These are phyloP conservation scores for Clarkia xantiana DNA, from an alignment of 345 rosid species.

Conservation along the genomic window DNA sequence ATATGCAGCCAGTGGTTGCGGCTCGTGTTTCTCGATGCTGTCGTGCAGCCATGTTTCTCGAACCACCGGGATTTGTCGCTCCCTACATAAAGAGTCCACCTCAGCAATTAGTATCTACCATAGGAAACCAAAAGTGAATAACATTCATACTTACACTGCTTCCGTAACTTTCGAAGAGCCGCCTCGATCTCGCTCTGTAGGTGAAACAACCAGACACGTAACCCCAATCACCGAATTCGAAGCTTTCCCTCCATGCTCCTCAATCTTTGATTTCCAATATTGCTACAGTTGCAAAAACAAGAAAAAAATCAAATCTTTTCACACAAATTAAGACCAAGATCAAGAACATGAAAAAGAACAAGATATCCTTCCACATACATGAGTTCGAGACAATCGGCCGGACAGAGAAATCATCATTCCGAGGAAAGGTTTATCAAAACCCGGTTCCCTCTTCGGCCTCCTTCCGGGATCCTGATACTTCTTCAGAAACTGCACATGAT, in stretches of 20 bases:
- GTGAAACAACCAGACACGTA: constrained; percentile 47
- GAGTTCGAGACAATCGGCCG: constrained; percentile 58
- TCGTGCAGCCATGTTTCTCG: constrained; percentile 61
- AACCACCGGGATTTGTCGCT: constrained; percentile 41
- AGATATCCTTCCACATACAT: constrained; percentile 18
- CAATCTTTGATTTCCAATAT: constrained; percentile 45
- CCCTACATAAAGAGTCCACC: constrained; percentile 17
- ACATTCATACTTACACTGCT: constrained; percentile 39
- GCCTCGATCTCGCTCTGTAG: constrained; percentile 52
- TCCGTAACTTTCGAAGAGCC: constrained; percentile 53
- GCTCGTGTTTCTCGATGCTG: constrained; percentile 56
- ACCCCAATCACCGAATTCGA: constrained; percentile 38
- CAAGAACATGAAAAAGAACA: background rate
- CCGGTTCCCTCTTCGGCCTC: constrained; percentile 30
- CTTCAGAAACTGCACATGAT: constrained; percentile 34
- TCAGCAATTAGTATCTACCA: background rate
- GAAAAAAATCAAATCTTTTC: background rate
- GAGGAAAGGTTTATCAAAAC: constrained; percentile 36
- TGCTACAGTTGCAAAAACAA: constrained; percentile 23
- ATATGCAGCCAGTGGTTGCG: constrained; percentile 48
- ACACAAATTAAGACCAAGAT: background rate
- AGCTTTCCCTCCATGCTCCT: constrained; percentile 50
- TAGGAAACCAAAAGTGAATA: background rate
- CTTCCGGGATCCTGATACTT: constrained; percentile 41
- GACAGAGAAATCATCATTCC: constrained; percentile 56